Percentiles rank a stretch among this genome's conserved stretches.
phyloP scores from a whole-genome alignment of 805 yeast species.

The Pichia kluyveri region DNA sequence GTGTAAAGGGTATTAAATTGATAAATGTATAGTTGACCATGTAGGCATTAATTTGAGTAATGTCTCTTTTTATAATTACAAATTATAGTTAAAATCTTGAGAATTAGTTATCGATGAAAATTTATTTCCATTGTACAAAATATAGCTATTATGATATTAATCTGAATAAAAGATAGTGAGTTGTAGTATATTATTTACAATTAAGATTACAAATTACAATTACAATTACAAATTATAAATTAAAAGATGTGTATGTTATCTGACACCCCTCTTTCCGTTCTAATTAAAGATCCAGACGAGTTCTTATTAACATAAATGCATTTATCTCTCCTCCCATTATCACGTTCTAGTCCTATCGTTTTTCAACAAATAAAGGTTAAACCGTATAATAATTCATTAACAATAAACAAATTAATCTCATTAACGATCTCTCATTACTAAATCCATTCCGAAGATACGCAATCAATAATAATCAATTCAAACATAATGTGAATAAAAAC shows the following conservation, averaged over 20 bases:
- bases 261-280: conserved; percentile 30
- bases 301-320: conserved; percentile 24
- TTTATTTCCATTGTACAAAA: too few species aligned
- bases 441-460: conserved; percentile 10
- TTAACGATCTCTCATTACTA: not conserved
- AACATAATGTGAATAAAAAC: conserved; percentile 9
- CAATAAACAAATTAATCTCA: not conserved
- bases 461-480: not conserved
- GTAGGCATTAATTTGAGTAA: too few species aligned
- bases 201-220: not conserved
- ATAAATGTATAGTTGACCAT: too few species aligned
- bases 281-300: conserved; percentile 26
- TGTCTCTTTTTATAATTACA: too few species aligned
- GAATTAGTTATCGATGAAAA: too few species aligned
- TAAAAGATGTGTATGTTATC: conserved; percentile 23
- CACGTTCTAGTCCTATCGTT: conserved; percentile 22
- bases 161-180: too few species aligned
- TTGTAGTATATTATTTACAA: not conserved
- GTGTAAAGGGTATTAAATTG: too few species aligned
- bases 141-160: too few species aligned
- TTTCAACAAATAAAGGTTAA: conserved; percentile 1
- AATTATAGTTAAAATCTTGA: too few species aligned
- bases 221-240: not conserved
- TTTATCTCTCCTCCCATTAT: conserved; percentile 26
- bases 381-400: not conserved